Evolutionary conservation across 169 alveolate species (phyloP).

Genomic region (Plasmodium ovale): DNA sequence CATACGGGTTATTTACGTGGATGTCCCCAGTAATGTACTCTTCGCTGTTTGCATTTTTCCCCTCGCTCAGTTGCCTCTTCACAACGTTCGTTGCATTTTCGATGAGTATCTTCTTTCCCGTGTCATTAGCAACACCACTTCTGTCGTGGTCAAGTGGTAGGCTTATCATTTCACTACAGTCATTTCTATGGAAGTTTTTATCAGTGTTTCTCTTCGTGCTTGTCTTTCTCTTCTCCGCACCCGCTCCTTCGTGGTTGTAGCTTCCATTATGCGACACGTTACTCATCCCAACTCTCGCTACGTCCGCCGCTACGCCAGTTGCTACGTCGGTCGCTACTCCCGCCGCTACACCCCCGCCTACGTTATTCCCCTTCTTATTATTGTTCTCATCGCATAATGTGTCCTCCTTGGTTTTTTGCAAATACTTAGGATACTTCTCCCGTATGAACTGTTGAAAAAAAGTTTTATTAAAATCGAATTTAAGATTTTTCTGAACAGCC

Average conservation of each 20-base stretch:
- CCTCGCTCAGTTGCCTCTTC: too few species aligned
- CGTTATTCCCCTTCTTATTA: background rate
- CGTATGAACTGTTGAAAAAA: conserved; percentile 40
- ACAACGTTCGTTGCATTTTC: background rate
- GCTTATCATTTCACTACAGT: too few species aligned
- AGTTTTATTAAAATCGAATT: conserved; percentile 12
- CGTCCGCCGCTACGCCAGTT: background rate
- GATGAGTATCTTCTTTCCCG: conserved; percentile 1
- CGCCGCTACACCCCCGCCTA: background rate
- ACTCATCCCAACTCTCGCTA: too few species aligned
- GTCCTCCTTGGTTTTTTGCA: background rate
- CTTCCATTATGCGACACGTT: too few species aligned
- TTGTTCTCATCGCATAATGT: background rate
- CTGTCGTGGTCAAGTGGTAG: too few species aligned
- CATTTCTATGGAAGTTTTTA: too few species aligned
- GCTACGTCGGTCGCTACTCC: background rate
- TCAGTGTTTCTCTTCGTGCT: background rate
- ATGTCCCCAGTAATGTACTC: too few species aligned
- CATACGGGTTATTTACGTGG: conserved; percentile 2
- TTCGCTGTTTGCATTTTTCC: too few species aligned
- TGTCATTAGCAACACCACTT: too few species aligned
- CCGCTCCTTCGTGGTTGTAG: background rate
- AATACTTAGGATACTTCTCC: conserved; percentile 54
- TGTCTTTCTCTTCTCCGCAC: background rate
- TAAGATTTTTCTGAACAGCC: conserved; percentile 28